Evolutionary conservation across 768 basidiomycete species (phyloP).

Genomic region (Pleurotus tuber-regium): DNA sequence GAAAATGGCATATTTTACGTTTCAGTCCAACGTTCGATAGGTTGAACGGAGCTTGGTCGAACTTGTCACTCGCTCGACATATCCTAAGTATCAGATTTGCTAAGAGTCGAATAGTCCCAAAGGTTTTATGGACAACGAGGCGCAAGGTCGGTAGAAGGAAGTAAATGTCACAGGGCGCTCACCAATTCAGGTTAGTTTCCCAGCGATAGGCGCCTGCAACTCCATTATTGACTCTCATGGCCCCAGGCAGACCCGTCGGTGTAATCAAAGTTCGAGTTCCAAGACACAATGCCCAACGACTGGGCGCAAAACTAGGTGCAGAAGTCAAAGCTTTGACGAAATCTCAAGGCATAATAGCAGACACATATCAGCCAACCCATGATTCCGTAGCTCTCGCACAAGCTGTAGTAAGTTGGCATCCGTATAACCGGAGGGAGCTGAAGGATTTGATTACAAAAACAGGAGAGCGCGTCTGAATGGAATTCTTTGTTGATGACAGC

Average conservation of each 20-base stretch:
- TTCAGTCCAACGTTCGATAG: too few relatives aligned
- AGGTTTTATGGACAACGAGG: too few relatives aligned
- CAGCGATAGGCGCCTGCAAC: too few relatives aligned
- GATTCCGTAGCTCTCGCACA: constrained; percentile 52
- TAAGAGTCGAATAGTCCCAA: too few relatives aligned
- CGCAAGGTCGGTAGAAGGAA: too few relatives aligned
- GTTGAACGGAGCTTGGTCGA: too few relatives aligned
- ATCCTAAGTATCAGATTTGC: too few relatives aligned
- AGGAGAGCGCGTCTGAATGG: constrained; percentile 85
- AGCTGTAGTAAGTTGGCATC: constrained; percentile 55
- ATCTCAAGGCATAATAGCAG: constrained; percentile 45
- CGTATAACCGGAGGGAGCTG: neutral
- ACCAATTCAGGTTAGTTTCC: constrained; percentile 1
- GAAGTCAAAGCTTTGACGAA: constrained; percentile 59
- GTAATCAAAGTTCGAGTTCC: constrained; percentile 66
- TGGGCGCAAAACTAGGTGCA: constrained; percentile 59
- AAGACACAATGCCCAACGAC: constrained; percentile 70
- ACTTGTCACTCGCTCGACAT: too few relatives aligned
- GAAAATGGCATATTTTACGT: too few relatives aligned
- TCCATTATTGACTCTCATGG: too few relatives aligned
- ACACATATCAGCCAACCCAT: constrained; percentile 60
- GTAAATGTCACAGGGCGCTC: too few relatives aligned
- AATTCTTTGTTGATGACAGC: constrained; percentile 78
- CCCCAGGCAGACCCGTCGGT: constrained; percentile 55
- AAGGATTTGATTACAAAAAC: neutral